Evolutionary conservation across 768 basidiomycete genomes (phyloP), one percentile per base, ranked within the genome.

Genomic region (Boletus subcaerulescens): DNA sequence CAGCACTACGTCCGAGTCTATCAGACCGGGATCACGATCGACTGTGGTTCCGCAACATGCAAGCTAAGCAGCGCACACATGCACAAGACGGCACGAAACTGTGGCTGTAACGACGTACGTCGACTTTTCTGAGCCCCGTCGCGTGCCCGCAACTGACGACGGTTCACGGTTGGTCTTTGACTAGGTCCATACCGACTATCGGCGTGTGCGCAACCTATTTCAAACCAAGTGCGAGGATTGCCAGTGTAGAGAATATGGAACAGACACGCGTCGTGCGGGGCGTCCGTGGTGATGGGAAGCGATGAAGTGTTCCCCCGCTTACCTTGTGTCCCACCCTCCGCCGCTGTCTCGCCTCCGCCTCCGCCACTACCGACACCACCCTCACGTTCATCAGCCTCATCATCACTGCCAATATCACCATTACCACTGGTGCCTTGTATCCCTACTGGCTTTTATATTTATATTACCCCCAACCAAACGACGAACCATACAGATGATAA

Each of bases 1-100:
- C 61, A 88, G 87, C 85, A 87, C 69, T 87, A 85, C 67, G 76
- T 86, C 45, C 74, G 76, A 36, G 62, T 75, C 26, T 89, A 87
- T 61, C 83, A 85, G 60, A 81, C 84, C 0, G 87, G 88, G 33
- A 71, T 76, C 52, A 78, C 70, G 51, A 69, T 67, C 48, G 86
- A 89, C 65, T 89, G 87, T 63, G 68, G 71, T 36, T 72, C 68
- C 32, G 69, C 73, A 6, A 66, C 63, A 20, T 89, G 86, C 69
- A 77, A 69, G 35, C 64, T 81, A 60, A 88, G 86, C 68, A 58
- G 65, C 12, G 76, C 75, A 15, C 87, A 89, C 67, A 75, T 71
- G 63, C 87, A 89, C 70, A 81, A 71, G 59, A 76, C 76, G 4
- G 82, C 85, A 11, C 76, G 69, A 24, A 80, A 78, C 62, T 89